These are phyloP conservation scores for Haplosporangium gracile DNA, from an alignment of 192 early-diverging fungal species.

Conservation along the genomic window DNA sequence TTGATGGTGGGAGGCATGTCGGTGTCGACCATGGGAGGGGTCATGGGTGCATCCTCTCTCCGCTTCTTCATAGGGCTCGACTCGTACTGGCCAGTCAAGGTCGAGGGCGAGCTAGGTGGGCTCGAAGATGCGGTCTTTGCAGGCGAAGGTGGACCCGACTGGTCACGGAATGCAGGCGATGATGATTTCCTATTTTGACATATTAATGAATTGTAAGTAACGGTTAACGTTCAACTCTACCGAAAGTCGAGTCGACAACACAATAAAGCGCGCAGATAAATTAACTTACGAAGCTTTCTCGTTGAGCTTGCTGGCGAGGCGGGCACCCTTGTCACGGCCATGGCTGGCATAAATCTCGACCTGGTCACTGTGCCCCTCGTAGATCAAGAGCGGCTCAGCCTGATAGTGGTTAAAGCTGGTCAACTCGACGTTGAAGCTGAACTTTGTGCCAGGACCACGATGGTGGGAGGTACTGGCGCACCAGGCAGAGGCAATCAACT, in stretches of 20 bases:
- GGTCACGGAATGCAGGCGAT: slow-evolving; percentile 27
- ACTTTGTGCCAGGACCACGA: slow-evolving; percentile 55
- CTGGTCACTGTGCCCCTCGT: slow-evolving; percentile 45
- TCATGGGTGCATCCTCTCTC: slow-evolving; percentile 45
- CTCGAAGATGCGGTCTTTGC: slow-evolving; percentile 49
- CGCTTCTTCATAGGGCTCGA: slow-evolving; percentile 44
- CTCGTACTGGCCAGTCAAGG: slow-evolving; percentile 23
- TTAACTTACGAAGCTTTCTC: slow-evolving; percentile 37
- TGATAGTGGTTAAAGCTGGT: slow-evolving; percentile 37
- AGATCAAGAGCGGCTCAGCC: slow-evolving; percentile 33
- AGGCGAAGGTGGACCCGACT: slow-evolving; percentile 46
- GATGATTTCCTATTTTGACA: slow-evolving; percentile 32
- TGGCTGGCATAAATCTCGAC: slow-evolving; percentile 57
- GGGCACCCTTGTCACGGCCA: slow-evolving; percentile 48
- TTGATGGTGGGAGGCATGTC: slow-evolving; percentile 53
- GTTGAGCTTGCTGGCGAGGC: slow-evolving; percentile 32
- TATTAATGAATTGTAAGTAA: background rate
- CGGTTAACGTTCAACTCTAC: background rate
- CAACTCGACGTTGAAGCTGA: slow-evolving; percentile 48
- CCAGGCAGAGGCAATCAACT: slow-evolving; percentile 55
- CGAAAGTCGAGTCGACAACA: background rate
- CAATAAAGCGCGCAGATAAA: background rate
- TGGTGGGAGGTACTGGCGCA: slow-evolving; percentile 55
- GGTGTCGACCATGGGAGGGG: slow-evolving; percentile 41
- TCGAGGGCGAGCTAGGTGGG: slow-evolving; percentile 48